Evolutionary conservation across 2,329 filamentous ascomycete species (phyloP).

Genomic region (Beauveria rudraprayagi): DNA sequence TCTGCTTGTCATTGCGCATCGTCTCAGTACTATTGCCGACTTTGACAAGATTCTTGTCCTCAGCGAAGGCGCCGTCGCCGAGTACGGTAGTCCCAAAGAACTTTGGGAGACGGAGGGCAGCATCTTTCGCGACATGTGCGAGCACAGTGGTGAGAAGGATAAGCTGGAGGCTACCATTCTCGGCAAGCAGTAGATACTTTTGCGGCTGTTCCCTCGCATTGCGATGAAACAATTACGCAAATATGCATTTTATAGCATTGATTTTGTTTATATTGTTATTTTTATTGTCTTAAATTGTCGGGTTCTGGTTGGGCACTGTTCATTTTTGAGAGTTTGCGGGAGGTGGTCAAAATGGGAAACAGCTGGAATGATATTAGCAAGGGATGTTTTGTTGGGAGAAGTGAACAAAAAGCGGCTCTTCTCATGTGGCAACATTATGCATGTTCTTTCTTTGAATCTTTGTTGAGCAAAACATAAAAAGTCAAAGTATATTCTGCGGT

Average conservation of each 20-base stretch:
- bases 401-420: background rate
- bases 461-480: background rate
- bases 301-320: background rate
- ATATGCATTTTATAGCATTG: constrained; percentile 3
- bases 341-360: background rate
- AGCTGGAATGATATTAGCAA: background rate
- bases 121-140: constrained; percentile 56
- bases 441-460: background rate
- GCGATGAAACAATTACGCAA: background rate
- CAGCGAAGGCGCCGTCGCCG: constrained; percentile 57
- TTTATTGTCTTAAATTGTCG: background rate
- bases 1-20: constrained; percentile 66
- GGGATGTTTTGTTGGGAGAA: background rate
- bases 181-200: constrained; percentile 12
- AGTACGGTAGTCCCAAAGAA: constrained; percentile 58
- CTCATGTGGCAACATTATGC: too few relatives aligned
- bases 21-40: constrained; percentile 68
- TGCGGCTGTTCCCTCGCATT: background rate
- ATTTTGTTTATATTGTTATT: background rate
- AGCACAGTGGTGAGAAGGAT: constrained; percentile 51
- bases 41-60: constrained; percentile 69
- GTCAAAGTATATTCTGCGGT: too few relatives aligned
- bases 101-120: constrained; percentile 47
- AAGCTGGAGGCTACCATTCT: constrained; percentile 41
- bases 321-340: background rate